Evolutionary conservation across 495 filamentous ascomycete species (phyloP).

Genomic region (Aspergillus nidulans): DNA sequence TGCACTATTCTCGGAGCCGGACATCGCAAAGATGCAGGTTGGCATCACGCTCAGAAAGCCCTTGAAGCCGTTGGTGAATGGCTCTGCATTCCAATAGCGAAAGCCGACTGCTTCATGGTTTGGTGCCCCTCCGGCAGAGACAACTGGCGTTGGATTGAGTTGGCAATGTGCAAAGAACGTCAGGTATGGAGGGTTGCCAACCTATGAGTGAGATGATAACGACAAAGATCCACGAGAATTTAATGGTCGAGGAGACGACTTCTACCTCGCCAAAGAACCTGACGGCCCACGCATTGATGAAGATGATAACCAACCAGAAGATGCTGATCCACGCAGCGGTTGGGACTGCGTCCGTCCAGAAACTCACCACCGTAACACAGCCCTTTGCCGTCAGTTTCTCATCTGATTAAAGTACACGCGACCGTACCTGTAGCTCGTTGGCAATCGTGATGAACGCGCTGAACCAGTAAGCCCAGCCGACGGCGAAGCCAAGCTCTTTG

Average conservation of each 20-base stretch:
- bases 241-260: slow-evolving; percentile 46
- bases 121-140: slow-evolving; percentile 54
- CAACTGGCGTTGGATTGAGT: slow-evolving; percentile 27
- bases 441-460: slow-evolving; percentile 41
- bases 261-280: slow-evolving; percentile 53
- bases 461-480: slow-evolving; percentile 50
- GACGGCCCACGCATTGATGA: slow-evolving; percentile 44
- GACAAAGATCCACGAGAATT: slow-evolving; percentile 40
- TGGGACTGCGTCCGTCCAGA: slow-evolving; percentile 47
- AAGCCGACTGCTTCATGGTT: slow-evolving; percentile 52
- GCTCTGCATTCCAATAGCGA: slow-evolving; percentile 59
- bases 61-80: slow-evolving; percentile 65
- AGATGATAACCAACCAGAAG: slow-evolving; percentile 39
- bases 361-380: slow-evolving; percentile 55
- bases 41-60: slow-evolving; percentile 65
- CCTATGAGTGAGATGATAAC: slow-evolving; percentile 37
- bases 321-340: slow-evolving; percentile 46
- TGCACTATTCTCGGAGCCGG: slow-evolving; percentile 53
- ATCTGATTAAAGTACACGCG: neutral
- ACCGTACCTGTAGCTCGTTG: slow-evolving; percentile 38
- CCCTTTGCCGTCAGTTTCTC: slow-evolving; percentile 10
- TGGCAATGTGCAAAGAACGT: slow-evolving; percentile 1
- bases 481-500: slow-evolving; percentile 43
- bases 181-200: neutral
- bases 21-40: slow-evolving; percentile 63